These are phyloP conservation scores for Saccharomyces hybrid DNA, from an alignment of 1,139 yeast genomes.

Conservation along the genomic window DNA sequence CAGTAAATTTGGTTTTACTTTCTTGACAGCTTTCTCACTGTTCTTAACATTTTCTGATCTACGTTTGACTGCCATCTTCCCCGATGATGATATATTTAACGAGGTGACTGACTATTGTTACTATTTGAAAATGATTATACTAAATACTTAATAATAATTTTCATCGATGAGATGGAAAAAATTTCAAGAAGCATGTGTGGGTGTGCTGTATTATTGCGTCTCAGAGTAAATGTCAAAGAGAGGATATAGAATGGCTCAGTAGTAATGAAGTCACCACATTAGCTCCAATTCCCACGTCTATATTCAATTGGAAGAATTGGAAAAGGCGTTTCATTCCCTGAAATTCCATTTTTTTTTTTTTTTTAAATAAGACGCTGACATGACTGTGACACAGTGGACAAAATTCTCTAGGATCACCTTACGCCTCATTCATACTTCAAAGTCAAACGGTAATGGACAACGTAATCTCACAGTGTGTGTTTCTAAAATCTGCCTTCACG, in stretches of 20 bases:
- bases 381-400: not conserved
- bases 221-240: not conserved
- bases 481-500: not conserved
- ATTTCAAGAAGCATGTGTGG: not conserved
- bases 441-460: not conserved
- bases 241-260: too few species aligned
- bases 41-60: not conserved
- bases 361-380: too few species aligned
- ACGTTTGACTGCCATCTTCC: not conserved
- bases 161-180: not conserved
- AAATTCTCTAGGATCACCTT: not conserved
- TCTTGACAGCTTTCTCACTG: not conserved
- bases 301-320: not conserved
- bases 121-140: too few species aligned
- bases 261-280: too few species aligned
- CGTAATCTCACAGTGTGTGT: not conserved
- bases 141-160: not conserved
- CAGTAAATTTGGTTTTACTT: constrained; percentile 2
- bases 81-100: not conserved
- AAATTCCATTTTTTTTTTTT: too few species aligned
- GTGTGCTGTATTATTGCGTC: not conserved
- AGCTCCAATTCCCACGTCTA: too few species aligned
- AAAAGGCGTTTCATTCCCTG: too few species aligned
- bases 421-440: too few species aligned
- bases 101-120: too few species aligned